phyloP scores from a whole-genome alignment of 176 grass and related monocot genomes.

The Carex kokanica region DNA sequence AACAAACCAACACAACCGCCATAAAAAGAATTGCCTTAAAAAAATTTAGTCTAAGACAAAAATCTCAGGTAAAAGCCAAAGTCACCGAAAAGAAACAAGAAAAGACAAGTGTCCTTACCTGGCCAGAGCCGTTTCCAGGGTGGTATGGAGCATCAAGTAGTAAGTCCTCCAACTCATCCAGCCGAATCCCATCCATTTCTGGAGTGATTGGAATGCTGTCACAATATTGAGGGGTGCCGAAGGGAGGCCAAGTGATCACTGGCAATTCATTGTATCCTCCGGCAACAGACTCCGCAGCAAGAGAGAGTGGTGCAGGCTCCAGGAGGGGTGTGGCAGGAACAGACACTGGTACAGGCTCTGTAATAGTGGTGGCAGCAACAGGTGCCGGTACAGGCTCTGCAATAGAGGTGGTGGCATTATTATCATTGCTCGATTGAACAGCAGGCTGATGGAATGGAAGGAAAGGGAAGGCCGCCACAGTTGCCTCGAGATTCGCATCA shows the following conservation, averaged over 20 bases:
- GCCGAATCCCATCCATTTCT: conserved; percentile 40
- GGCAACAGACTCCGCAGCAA: not conserved
- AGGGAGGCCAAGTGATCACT: not conserved
- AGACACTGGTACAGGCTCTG: not conserved
- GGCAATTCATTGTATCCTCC: not conserved
- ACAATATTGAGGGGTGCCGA: not conserved
- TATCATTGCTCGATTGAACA: not conserved
- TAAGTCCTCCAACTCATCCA: conserved; percentile 54
- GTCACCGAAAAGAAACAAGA: not conserved
- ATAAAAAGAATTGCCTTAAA: not conserved
- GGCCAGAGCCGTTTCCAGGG: not conserved
- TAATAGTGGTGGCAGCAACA: not conserved
- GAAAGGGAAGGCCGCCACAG: conserved; percentile 24
- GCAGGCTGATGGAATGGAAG: conserved; percentile 11
- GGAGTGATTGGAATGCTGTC: conserved; percentile 18
- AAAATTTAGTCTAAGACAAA: not conserved
- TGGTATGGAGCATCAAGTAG: conserved; percentile 28
- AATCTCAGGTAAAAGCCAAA: not conserved
- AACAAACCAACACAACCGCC: not conserved
- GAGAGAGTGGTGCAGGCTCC: conserved; percentile 1
- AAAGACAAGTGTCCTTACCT: conserved; percentile 29
- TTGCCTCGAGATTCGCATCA: conserved; percentile 32
- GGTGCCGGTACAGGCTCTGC: not conserved
- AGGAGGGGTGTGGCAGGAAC: not conserved
- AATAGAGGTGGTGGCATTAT: not conserved